Conservation (phyloP, 257 asterid genomes). For the Vinca minor region DNA sequence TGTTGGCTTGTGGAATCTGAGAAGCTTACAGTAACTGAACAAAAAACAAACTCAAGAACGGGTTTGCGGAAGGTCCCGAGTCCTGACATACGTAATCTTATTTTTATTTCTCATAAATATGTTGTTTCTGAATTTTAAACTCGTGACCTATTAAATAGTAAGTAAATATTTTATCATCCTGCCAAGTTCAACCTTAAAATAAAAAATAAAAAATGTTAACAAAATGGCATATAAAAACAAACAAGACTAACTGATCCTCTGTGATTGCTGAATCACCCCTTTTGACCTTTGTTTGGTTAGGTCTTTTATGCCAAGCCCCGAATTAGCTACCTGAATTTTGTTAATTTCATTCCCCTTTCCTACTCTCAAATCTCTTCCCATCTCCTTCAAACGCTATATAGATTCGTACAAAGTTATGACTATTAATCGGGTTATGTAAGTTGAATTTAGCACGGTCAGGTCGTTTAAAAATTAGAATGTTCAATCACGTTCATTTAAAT, state of each 20-base stretch:
- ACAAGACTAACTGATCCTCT: conserved; percentile 36
- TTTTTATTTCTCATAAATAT: too few relatives aligned
- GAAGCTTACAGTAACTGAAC: conserved; percentile 15
- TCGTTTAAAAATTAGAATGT: too few relatives aligned
- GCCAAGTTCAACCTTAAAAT: too few relatives aligned
- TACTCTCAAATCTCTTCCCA: conserved; percentile 25
- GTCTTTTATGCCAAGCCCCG: conserved; percentile 3
- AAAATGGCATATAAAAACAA: conserved; percentile 43
- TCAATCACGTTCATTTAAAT: too few relatives aligned
- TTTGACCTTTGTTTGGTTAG: conserved; percentile 38
- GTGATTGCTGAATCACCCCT: conserved; percentile 41
- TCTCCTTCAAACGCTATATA: background rate
- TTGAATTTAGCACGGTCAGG: too few relatives aligned
- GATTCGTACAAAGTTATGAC: too few relatives aligned
- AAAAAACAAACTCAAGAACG: conserved; percentile 14
- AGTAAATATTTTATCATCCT: too few relatives aligned
- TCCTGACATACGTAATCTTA: too few relatives aligned
- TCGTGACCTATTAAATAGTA: too few relatives aligned
- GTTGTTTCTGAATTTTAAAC: too few relatives aligned
- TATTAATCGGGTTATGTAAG: too few relatives aligned
- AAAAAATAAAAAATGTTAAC: background rate
- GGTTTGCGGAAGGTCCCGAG: too few relatives aligned
- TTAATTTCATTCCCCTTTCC: conserved; percentile 8
- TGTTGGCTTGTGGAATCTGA: background rate
- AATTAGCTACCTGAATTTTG: conserved; percentile 37